Evolutionary conservation across 768 basidiomycete species (phyloP).

Genomic region (Glaciozyma martinii): DNA sequence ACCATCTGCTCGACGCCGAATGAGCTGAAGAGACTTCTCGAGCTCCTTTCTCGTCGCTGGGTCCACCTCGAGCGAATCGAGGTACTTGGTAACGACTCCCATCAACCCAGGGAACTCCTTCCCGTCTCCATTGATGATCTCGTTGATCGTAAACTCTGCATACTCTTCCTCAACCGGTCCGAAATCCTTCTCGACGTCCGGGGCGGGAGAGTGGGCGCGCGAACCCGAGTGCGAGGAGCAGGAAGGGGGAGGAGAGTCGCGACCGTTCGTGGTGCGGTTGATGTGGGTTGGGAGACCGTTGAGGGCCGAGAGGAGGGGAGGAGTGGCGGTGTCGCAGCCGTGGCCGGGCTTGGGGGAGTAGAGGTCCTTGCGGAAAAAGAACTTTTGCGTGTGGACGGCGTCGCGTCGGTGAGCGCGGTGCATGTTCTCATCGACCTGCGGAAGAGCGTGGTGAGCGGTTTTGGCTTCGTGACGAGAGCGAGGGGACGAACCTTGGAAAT

Average conservation of each 20-base stretch:
- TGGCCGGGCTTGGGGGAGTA: constrained; percentile 43
- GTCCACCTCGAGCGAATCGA: constrained; percentile 69
- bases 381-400: constrained; percentile 63
- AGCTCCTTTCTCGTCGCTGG: constrained; percentile 39
- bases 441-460: background rate
- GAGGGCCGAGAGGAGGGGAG: constrained; percentile 11
- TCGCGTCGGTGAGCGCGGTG: constrained; percentile 72
- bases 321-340: constrained; percentile 13
- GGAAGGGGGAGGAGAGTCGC: constrained; percentile 6
- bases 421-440: constrained; percentile 96
- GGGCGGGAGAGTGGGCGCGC: constrained; percentile 25
- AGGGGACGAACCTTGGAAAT: constrained; percentile 69
- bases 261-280: constrained; percentile 32
- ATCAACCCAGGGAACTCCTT: constrained; percentile 14
- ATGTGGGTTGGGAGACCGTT: constrained; percentile 22
- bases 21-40: constrained; percentile 57
- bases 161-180: constrained; percentile 68
- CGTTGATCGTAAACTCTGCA: constrained; percentile 81
- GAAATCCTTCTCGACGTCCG: constrained; percentile 22
- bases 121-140: constrained; percentile 74
- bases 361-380: constrained; percentile 82
- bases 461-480: background rate
- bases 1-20: constrained; percentile 74
- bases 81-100: constrained; percentile 45
- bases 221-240: constrained; percentile 24